Percentiles rank a stretch among this genome's conserved stretches.
These are phyloP conservation scores for Tricholomella constricta DNA, from an alignment of 768 basidiomycete genomes.

Conservation along the genomic window DNA sequence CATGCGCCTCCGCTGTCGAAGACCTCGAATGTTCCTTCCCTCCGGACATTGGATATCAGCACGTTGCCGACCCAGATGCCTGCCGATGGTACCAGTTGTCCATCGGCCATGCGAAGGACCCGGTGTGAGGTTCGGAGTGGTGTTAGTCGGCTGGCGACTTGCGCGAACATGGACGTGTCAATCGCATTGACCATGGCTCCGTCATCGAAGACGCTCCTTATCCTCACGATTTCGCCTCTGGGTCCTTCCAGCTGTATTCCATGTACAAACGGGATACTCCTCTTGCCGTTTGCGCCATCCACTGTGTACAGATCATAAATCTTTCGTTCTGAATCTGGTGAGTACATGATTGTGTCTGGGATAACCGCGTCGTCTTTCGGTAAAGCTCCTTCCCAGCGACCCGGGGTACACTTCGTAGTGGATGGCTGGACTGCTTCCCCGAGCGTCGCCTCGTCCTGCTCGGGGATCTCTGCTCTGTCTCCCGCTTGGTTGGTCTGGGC, in stretches of 20 bases:
- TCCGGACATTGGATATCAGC: not conserved
- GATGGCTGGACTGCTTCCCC: not conserved
- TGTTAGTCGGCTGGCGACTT: not conserved
- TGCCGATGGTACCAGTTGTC: not conserved
- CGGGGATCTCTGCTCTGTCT: not conserved
- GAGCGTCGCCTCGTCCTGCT: not conserved
- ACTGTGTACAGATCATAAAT: not conserved
- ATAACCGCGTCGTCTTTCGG: slow-evolving; percentile 1
- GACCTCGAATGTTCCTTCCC: slow-evolving; percentile 17
- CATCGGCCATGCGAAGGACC: slow-evolving; percentile 25
- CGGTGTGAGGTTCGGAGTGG: not conserved
- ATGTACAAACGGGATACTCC: slow-evolving; percentile 4
- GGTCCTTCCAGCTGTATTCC: not conserved
- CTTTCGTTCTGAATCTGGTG: slow-evolving; percentile 3
- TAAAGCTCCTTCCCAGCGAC: not conserved
- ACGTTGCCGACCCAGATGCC: slow-evolving; percentile 2
- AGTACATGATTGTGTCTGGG: slow-evolving; percentile 1
- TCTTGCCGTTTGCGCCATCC: not conserved
- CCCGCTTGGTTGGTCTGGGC: not conserved
- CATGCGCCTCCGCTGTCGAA: slow-evolving; percentile 24
- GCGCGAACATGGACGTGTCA: not conserved
- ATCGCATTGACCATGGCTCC: slow-evolving; percentile 28
- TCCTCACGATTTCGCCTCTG: slow-evolving; percentile 1
- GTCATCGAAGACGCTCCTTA: too few relatives aligned
- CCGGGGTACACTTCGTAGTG: not conserved